These are phyloP conservation scores for Hypoxylon sp. DNA, from an alignment of 2,329 filamentous ascomycete genomes.

Conservation along the genomic window DNA sequence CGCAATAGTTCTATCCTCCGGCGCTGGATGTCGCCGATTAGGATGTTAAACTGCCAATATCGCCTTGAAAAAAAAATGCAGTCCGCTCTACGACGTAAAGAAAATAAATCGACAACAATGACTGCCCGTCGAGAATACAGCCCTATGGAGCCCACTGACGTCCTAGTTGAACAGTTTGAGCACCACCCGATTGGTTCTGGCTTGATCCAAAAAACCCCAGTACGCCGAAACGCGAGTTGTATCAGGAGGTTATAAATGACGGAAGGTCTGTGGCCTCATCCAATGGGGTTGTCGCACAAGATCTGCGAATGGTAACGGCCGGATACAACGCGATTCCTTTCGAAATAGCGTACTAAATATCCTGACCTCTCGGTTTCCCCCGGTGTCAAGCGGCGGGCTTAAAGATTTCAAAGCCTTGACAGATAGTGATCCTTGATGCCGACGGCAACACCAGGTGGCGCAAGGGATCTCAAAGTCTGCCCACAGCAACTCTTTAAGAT, in stretches of 20 bases:
- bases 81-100: background rate
- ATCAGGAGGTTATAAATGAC: slow-evolving; percentile 45
- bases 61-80: background rate
- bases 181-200: slow-evolving; percentile 23
- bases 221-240: slow-evolving; percentile 49
- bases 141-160: slow-evolving; percentile 20
- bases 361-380: slow-evolving; percentile 29
- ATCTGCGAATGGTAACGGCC: slow-evolving; percentile 27
- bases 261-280: slow-evolving; percentile 30
- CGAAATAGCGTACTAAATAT: slow-evolving; percentile 31
- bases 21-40: slow-evolving; percentile 1
- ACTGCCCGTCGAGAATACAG: slow-evolving; percentile 7
- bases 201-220: slow-evolving; percentile 37
- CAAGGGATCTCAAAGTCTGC: slow-evolving; percentile 1
- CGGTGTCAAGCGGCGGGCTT: slow-evolving; percentile 14
- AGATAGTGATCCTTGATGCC: slow-evolving; percentile 35
- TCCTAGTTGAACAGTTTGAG: slow-evolving; percentile 15
- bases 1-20: slow-evolving; percentile 2
- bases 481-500: slow-evolving; percentile 10
- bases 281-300: slow-evolving; percentile 30
- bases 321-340: slow-evolving; percentile 34
- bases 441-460: slow-evolving; percentile 18
- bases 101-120: slow-evolving; percentile 15
- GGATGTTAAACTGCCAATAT: slow-evolving; percentile 16
- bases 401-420: slow-evolving; percentile 23